Conservation (phyloP, 768 basidiomycete species). For the Filobasidium floriforme region DNA sequence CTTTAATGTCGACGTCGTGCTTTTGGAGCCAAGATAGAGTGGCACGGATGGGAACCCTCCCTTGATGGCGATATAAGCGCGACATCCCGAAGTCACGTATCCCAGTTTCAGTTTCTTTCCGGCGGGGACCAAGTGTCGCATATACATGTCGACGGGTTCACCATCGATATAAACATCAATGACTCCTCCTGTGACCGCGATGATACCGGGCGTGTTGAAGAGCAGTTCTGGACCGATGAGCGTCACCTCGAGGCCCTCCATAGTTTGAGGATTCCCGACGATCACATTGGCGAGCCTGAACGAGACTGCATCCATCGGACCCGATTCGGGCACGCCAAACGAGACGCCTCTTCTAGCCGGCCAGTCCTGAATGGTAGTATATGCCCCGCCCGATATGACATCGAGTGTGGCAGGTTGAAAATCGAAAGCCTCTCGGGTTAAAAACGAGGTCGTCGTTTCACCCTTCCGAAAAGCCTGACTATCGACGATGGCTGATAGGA, state of each 20-base stretch:
- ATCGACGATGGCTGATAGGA: slow-evolving; percentile 50
- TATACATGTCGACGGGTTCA: slow-evolving; percentile 50
- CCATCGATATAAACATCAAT: slow-evolving; percentile 50
- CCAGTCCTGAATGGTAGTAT: slow-evolving; percentile 45
- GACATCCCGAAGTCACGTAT: slow-evolving; percentile 48
- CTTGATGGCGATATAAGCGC: slow-evolving; percentile 54
- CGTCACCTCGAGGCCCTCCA: slow-evolving; percentile 55
- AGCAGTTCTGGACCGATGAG: slow-evolving; percentile 49
- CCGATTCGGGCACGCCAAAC: slow-evolving; percentile 58
- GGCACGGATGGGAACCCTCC: slow-evolving; percentile 56
- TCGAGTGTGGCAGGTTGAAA: slow-evolving; percentile 49
- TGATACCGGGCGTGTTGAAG: slow-evolving; percentile 52
- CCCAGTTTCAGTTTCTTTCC: slow-evolving; percentile 50
- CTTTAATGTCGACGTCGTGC: slow-evolving; percentile 47
- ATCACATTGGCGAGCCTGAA: slow-evolving; percentile 57
- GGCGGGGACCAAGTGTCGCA: slow-evolving; percentile 49
- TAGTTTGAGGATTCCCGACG: slow-evolving; percentile 52
- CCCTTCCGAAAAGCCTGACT: slow-evolving; percentile 35
- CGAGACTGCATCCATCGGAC: slow-evolving; percentile 59
- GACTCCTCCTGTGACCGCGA: slow-evolving; percentile 56
- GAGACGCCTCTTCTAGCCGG: slow-evolving; percentile 44
- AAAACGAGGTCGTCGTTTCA: slow-evolving; percentile 33
- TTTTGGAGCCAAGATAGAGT: slow-evolving; percentile 56
- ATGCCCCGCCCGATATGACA: slow-evolving; percentile 54
- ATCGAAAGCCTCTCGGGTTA: slow-evolving; percentile 23